Evolutionary conservation across 2,329 filamentous ascomycete species (phyloP), one percentile per base, ranked within the genome.

Genomic region (Furcasterigmium furcatum): DNA sequence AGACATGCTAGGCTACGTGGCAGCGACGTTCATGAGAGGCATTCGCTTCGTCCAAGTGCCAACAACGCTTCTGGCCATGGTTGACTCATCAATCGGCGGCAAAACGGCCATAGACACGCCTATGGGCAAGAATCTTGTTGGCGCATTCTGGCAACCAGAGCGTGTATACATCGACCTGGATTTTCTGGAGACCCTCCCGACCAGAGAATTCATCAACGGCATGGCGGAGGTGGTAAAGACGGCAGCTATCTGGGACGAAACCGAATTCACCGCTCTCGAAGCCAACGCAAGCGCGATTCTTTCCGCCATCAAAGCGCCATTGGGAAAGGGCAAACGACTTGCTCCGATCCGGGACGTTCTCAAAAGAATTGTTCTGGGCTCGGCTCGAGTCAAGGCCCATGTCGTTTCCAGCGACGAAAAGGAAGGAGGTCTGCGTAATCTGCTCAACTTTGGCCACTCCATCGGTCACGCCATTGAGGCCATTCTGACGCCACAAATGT

Each of bases 201-300:
- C 86, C 53, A 80, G 94, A 54, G 92, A 99, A 68, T 92, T 99
- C 61, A 91, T 96, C 68, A 99, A 99, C 64, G 94, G 94, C 50
- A 96, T 99, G 92, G 94, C 92, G 21, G 94, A 99, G 71, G 92
- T 99, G 24, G 80, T 96, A 64, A 96, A 96, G 79, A 99, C 94
- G 4, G 94, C 94, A 4, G 94, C 94, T 44, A 97, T 99, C 57
- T 96, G 92, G 82, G 83, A 95, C 58, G 90, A 95, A 66, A 70
- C 76, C 9, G 92, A 96, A 60, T 99, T 99, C 62, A 79, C 85
- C 36, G 72, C 86, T 12, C 74, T 99, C 16, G 94, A 99, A 63
- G 76, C 87, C 54, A 89, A 94, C 57, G 91, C 91, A 2, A 72
- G 85, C 30, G 70, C 77, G 5, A 91, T 99, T 43, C 77, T 96